These are phyloP conservation scores for Aechmea fasciata DNA, from an alignment of 176 grass and related monocot genomes.

Conservation along the genomic window DNA sequence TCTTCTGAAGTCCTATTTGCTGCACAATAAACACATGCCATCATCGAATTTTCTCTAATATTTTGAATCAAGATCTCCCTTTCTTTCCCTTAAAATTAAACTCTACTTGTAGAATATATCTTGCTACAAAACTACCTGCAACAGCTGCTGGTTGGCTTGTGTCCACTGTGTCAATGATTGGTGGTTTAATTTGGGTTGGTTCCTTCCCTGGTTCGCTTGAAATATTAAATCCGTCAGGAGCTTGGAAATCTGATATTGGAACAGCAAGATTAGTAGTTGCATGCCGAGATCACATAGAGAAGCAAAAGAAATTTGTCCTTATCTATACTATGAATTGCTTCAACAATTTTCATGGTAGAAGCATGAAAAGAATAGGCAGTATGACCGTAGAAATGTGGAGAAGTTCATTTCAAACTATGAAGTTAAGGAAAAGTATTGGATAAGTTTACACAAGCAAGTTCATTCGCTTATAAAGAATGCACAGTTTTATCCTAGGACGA, in stretches of 20 bases:
- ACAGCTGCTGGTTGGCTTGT: not conserved
- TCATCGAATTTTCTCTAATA: too few species aligned
- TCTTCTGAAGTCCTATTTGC: too few species aligned
- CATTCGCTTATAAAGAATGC: too few species aligned
- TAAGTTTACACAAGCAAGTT: not conserved
- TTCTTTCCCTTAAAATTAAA: too few species aligned
- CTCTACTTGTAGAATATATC: too few species aligned
- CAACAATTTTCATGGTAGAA: not conserved
- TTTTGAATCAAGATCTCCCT: too few species aligned
- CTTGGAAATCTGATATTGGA: not conserved
- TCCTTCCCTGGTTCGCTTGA: not conserved
- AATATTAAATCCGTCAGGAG: not conserved
- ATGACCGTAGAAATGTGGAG: not conserved
- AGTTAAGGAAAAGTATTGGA: not conserved
- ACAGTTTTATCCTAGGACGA: too few species aligned
- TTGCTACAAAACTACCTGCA: not conserved
- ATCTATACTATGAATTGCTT: not conserved
- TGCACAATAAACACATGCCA: too few species aligned
- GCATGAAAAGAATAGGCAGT: not conserved
- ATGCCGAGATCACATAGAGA: not conserved
- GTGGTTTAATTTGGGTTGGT: not conserved
- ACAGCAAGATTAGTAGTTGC: not conserved
- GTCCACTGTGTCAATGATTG: not conserved
- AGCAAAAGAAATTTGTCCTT: not conserved
- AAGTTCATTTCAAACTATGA: not conserved